Percentiles rank a stretch among this genome's conserved stretches.
Evolutionary conservation across 768 basidiomycete genomes (phyloP).

Genomic region (Leccinum disarticulatum): DNA sequence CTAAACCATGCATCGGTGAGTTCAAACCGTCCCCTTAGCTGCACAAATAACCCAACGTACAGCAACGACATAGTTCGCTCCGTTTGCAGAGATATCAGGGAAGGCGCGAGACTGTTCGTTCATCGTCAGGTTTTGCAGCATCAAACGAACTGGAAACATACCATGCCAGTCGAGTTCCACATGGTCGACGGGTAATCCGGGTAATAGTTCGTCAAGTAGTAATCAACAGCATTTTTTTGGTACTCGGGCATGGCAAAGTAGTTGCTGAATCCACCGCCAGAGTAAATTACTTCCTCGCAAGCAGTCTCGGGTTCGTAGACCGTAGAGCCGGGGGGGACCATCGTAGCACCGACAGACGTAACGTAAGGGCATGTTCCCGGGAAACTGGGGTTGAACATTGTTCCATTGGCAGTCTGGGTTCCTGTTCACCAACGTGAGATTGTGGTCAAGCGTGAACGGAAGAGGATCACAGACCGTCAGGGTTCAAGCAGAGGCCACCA

Average conservation of each 20-base stretch:
- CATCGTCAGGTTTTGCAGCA: conserved; percentile 34
- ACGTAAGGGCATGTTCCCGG: conserved; percentile 46
- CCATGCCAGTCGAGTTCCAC: conserved; percentile 30
- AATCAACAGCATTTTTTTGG: conserved; percentile 34
- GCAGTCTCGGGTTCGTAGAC: conserved; percentile 31
- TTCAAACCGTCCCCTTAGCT: too few species aligned
- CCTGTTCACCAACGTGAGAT: conserved; percentile 20
- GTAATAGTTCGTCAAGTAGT: conserved; percentile 32
- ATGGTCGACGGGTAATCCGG: conserved; percentile 24
- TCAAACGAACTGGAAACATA: conserved; percentile 16
- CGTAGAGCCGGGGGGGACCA: conserved; percentile 36
- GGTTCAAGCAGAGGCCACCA: conserved; percentile 31
- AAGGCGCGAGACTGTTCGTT: conserved; percentile 35
- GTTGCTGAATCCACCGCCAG: conserved; percentile 39
- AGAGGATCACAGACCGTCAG: conserved; percentile 21
- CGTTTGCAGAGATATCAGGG: conserved; percentile 39
- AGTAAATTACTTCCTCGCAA: conserved; percentile 30
- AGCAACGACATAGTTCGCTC: conserved; percentile 32
- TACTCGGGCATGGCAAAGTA: conserved; percentile 43
- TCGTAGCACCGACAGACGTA: conserved; percentile 49
- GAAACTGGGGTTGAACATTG: conserved; percentile 42
- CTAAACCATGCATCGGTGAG: conserved; percentile 18
- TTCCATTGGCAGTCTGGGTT: conserved; percentile 22
- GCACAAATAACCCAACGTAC: conserved; percentile 5
- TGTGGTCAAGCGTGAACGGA: neutral